phyloP scores from a whole-genome alignment of 768 basidiomycete species.

The Neoboletus brunneissimus region DNA sequence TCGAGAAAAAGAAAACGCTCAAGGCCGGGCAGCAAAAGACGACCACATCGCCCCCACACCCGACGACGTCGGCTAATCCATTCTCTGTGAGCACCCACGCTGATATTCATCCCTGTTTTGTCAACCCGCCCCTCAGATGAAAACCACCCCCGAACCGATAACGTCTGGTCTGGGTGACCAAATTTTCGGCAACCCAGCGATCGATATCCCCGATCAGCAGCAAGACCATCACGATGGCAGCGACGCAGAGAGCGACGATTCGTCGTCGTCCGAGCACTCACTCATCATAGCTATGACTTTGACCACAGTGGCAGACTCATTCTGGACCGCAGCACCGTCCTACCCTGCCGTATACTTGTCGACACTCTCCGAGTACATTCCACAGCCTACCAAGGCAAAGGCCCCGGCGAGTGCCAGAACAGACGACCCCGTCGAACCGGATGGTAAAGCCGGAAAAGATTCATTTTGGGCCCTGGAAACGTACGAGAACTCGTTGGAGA shows the following conservation, averaged over 20 bases:
- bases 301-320: constrained; percentile 52
- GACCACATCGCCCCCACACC: constrained; percentile 31
- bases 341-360: constrained; percentile 74
- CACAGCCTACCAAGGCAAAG: constrained; percentile 51
- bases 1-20: constrained; percentile 52
- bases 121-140: constrained; percentile 20
- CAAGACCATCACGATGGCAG: constrained; percentile 25
- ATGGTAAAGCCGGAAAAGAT: constrained; percentile 45
- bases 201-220: constrained; percentile 16
- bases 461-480: constrained; percentile 64
- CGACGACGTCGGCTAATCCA: constrained; percentile 51
- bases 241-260: constrained; percentile 37
- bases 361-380: constrained; percentile 69
- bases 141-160: constrained; percentile 28
- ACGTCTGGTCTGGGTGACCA: constrained; percentile 62
- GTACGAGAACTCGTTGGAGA: constrained; percentile 76
- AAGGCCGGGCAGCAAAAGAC: constrained; percentile 40
- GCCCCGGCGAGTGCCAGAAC: constrained; percentile 37
- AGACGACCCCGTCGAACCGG: constrained; percentile 42
- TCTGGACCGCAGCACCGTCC: constrained; percentile 64
- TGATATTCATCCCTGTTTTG: neutral
- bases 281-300: constrained; percentile 58
- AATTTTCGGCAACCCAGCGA: constrained; percentile 50
- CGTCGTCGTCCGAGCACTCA: constrained; percentile 43
- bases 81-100: constrained; percentile 54